Conservation (phyloP, 305 asterid genomes). For the Fraxinus ornus region DNA sequence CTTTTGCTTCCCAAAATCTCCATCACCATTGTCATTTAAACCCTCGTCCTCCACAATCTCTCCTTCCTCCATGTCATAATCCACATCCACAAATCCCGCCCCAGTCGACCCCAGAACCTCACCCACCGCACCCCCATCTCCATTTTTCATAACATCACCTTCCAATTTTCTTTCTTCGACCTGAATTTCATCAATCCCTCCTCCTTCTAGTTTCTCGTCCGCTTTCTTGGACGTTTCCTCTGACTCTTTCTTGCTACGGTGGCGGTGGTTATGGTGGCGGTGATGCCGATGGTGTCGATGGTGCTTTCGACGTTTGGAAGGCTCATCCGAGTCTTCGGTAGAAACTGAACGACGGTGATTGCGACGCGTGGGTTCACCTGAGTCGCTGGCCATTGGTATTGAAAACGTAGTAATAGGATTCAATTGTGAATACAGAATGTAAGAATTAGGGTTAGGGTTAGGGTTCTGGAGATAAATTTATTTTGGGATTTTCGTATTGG, state of each 20-base stretch:
- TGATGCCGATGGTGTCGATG: slow-evolving; percentile 67
- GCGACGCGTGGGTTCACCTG: slow-evolving; percentile 53
- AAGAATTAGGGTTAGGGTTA: slow-evolving; percentile 33
- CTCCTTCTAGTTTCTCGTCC: slow-evolving; percentile 33
- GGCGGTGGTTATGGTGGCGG: slow-evolving; percentile 58
- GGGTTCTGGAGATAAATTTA: slow-evolving; percentile 20
- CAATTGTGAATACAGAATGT: slow-evolving; percentile 18
- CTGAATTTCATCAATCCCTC: slow-evolving; percentile 32
- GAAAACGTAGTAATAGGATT: not conserved
- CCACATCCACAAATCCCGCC: slow-evolving; percentile 40
- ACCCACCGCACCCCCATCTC: slow-evolving; percentile 33
- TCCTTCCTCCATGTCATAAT: slow-evolving; percentile 97
- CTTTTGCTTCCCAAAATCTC: slow-evolving; percentile 32
- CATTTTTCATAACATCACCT: slow-evolving; percentile 17
- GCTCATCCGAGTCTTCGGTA: slow-evolving; percentile 53
- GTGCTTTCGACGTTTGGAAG: slow-evolving; percentile 82
- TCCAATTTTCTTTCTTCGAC: slow-evolving; percentile 31
- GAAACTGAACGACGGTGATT: slow-evolving; percentile 75
- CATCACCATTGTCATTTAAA: slow-evolving; percentile 29
- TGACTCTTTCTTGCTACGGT: slow-evolving; percentile 52
- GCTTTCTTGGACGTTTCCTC: slow-evolving; percentile 28
- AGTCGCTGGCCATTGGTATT: slow-evolving; percentile 61
- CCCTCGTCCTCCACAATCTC: slow-evolving; percentile 75
- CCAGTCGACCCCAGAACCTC: slow-evolving; percentile 33
- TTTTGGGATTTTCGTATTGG: not conserved